Percentiles rank a stretch among this genome's conserved stretches.
phyloP scores from a whole-genome alignment of 306 rosid genomes.

The Senna siamea region DNA sequence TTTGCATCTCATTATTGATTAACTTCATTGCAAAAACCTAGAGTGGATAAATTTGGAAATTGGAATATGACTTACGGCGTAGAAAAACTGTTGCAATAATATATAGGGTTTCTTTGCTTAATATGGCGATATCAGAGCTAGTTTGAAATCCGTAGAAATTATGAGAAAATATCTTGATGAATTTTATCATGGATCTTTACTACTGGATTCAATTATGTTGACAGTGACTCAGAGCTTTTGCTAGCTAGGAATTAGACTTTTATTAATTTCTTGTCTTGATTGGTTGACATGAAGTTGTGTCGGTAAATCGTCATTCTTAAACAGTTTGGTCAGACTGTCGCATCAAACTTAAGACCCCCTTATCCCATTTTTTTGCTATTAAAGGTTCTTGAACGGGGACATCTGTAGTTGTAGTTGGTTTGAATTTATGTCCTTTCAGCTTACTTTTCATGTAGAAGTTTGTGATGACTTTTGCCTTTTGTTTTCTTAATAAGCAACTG shows the following conservation, averaged over 20 bases:
- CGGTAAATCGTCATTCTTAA: background rate
- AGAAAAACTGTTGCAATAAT: background rate
- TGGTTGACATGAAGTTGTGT: background rate
- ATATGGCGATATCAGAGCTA: background rate
- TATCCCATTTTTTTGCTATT: background rate
- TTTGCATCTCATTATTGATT: background rate
- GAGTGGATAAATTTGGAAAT: background rate
- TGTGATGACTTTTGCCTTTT: background rate
- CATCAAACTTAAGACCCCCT: background rate
- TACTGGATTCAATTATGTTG: background rate
- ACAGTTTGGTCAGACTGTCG: background rate
- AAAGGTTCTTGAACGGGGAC: background rate
- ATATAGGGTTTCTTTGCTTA: background rate
- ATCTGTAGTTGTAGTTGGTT: conserved; percentile 4
- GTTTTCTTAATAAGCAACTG: background rate
- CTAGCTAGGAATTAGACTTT: background rate
- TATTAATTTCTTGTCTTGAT: background rate
- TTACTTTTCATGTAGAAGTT: background rate
- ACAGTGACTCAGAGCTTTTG: background rate
- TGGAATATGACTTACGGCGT: background rate
- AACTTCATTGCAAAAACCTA: background rate
- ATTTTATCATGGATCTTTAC: background rate
- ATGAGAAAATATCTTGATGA: background rate
- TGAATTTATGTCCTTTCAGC: background rate
- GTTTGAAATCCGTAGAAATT: background rate